These are phyloP conservation scores for Ogataea paradorogensis DNA, from an alignment of 805 yeast species.

Conservation along the genomic window DNA sequence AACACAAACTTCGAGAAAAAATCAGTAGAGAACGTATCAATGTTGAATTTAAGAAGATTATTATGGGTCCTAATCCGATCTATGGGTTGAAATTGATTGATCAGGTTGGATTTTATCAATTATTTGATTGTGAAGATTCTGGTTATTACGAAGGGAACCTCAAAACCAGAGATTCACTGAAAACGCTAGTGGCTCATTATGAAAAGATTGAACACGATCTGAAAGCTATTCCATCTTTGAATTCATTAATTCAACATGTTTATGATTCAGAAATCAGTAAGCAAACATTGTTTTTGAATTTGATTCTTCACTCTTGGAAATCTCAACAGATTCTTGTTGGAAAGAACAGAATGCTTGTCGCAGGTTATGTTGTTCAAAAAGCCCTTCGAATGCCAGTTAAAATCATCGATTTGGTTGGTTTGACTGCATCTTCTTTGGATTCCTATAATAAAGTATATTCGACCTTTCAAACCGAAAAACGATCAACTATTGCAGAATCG, in stretches of 20 bases:
- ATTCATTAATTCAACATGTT: conserved; percentile 17
- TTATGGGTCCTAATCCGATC: conserved; percentile 59
- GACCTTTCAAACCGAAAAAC: conserved; percentile 30
- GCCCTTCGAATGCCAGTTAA: conserved; percentile 64
- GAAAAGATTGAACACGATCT: conserved; percentile 21
- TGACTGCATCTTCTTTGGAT: conserved; percentile 37
- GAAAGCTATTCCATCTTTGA: conserved; percentile 6
- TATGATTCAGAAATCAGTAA: conserved; percentile 23
- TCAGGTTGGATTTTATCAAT: conserved; percentile 51
- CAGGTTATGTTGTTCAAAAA: conserved; percentile 56
- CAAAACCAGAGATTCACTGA: conserved; percentile 10
- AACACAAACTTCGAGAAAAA: conserved; percentile 58
- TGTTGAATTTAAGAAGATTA: conserved; percentile 73
- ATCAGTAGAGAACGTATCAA: conserved; percentile 91
- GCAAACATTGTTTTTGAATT: conserved; percentile 43
- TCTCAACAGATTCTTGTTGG: conserved; percentile 31
- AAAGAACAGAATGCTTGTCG: conserved; percentile 36
- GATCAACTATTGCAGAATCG: conserved; percentile 61
- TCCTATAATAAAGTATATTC: conserved; percentile 30
- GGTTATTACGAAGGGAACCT: conserved; percentile 7
- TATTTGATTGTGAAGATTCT: conserved; percentile 47
- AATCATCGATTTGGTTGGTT: conserved; percentile 50
- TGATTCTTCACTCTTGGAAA: conserved; percentile 51
- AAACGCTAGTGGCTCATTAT: conserved; percentile 19
- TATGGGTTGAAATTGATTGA: conserved; percentile 62